phyloP scores from a whole-genome alignment of 1,139 yeast species.

The Nakaseomyces glabratus region DNA sequence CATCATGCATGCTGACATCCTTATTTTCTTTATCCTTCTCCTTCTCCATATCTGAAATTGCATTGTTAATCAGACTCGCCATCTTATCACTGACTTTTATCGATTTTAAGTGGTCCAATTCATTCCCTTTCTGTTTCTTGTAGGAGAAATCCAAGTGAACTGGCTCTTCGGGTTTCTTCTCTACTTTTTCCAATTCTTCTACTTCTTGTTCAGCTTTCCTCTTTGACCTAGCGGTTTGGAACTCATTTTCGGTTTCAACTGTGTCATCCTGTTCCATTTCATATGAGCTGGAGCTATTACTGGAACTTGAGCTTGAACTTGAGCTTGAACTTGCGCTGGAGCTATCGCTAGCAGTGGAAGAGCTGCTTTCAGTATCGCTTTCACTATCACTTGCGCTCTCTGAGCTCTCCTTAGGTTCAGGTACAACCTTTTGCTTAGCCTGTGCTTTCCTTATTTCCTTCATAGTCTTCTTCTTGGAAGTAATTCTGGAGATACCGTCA shows the following conservation, averaged over 20 bases:
- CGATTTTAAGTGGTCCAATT: conserved; percentile 2
- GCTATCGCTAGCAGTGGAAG: no score
- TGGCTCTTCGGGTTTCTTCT: conserved; percentile 1
- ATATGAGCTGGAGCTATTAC: no score
- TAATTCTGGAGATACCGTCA: conserved; percentile 5
- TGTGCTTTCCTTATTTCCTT: no score
- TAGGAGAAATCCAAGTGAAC: conserved; percentile 4
- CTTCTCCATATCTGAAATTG: conserved; percentile 6
- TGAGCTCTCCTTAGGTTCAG: no score
- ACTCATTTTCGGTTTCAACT: neutral
- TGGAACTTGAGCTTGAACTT: no score
- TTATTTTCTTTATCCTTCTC: conserved; percentile 8
- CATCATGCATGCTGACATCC: conserved; percentile 7
- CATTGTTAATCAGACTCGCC: conserved; percentile 1
- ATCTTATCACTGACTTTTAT: conserved; percentile 4
- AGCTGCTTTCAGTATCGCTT: conserved; percentile 6
- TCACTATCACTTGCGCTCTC: neutral
- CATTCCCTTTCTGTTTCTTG: conserved; percentile 2
- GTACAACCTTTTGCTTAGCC: no score
- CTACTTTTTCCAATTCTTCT: conserved; percentile 1
- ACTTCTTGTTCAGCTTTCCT: conserved; percentile 3
- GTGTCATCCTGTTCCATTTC: neutral
- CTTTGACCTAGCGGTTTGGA: conserved; percentile 3
- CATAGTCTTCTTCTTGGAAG: neutral
- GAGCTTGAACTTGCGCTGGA: no score